Conservation (phyloP, 345 rosid species). For the Eucalyptus microcorys region DNA sequence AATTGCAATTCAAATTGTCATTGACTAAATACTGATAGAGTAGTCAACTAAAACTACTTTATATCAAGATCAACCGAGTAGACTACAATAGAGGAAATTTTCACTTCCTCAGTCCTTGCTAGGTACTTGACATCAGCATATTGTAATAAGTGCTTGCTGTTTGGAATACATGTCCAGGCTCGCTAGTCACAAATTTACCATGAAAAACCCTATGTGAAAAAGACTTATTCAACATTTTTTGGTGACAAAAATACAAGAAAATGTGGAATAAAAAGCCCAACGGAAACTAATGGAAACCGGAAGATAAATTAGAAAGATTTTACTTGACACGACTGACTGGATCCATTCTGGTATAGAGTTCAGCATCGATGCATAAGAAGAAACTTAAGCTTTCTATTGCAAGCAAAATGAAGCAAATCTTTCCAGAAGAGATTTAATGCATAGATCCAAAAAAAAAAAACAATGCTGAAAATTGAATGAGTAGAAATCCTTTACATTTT, state of each 20-base stretch:
- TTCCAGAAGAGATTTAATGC: neutral
- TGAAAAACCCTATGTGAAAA: neutral
- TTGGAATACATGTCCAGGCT: neutral
- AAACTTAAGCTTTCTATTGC: neutral
- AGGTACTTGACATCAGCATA: neutral
- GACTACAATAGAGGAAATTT: neutral
- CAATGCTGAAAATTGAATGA: neutral
- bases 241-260: neutral
- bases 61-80: neutral
- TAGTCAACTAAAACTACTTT: neutral
- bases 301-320: neutral
- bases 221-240: neutral
- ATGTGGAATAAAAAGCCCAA: neutral
- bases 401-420: neutral
- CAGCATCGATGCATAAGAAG: neutral
- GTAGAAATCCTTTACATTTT: neutral
- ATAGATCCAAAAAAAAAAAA: neutral
- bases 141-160: neutral
- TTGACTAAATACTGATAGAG: neutral
- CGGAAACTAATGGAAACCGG: neutral
- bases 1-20: neutral
- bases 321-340: neutral
- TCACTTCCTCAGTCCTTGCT: neutral
- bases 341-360: neutral
- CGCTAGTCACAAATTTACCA: neutral